Percentiles rank a stretch among this genome's conserved stretches.
These are phyloP conservation scores for Suillus clintonianus DNA, from an alignment of 768 basidiomycete genomes.

Conservation along the genomic window DNA sequence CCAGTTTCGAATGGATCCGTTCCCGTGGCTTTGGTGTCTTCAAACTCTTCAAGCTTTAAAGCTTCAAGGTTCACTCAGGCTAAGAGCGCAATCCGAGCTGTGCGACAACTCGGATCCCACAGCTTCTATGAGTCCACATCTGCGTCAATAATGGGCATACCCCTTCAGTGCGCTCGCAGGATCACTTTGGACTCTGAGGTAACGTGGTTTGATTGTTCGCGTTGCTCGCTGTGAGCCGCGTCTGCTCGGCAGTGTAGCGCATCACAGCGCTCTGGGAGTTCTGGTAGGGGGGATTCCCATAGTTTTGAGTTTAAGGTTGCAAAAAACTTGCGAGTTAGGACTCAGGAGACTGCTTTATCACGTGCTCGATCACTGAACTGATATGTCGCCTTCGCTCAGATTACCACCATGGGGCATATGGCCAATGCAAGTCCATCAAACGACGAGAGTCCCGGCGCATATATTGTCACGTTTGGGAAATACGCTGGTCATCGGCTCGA, in stretches of 20 bases:
- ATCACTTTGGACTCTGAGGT: slow-evolving; percentile 88
- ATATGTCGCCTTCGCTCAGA: background rate
- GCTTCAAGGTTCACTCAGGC: background rate
- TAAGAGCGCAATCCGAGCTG: slow-evolving; percentile 77
- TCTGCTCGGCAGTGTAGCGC: slow-evolving; percentile 80
- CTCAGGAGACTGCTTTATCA: background rate
- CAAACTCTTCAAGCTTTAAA: slow-evolving; percentile 72
- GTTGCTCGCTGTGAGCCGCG: slow-evolving; percentile 96
- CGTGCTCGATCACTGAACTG: background rate
- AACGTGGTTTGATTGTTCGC: slow-evolving; percentile 92
- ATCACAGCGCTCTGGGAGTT: slow-evolving; percentile 68
- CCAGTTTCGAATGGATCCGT: slow-evolving; percentile 83
- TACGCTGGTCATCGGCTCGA: slow-evolving; percentile 1
- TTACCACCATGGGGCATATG: background rate
- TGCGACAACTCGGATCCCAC: slow-evolving; percentile 93
- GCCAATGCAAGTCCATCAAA: background rate
- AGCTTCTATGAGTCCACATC: slow-evolving; percentile 98
- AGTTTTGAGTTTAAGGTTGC: slow-evolving; percentile 43
- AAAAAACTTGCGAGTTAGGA: background rate
- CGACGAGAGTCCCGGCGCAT: slow-evolving; percentile 18
- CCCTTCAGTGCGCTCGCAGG: slow-evolving; percentile 88
- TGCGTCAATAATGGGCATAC: slow-evolving; percentile 89
- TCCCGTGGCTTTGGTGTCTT: slow-evolving; percentile 94
- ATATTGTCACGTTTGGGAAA: slow-evolving; percentile 7
- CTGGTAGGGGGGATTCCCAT: slow-evolving; percentile 85